Percentiles rank a stretch among this genome's conserved stretches.
These are phyloP conservation scores for Cucumis cinereus DNA, from an alignment of 306 rosid genomes.

Conservation along the genomic window DNA sequence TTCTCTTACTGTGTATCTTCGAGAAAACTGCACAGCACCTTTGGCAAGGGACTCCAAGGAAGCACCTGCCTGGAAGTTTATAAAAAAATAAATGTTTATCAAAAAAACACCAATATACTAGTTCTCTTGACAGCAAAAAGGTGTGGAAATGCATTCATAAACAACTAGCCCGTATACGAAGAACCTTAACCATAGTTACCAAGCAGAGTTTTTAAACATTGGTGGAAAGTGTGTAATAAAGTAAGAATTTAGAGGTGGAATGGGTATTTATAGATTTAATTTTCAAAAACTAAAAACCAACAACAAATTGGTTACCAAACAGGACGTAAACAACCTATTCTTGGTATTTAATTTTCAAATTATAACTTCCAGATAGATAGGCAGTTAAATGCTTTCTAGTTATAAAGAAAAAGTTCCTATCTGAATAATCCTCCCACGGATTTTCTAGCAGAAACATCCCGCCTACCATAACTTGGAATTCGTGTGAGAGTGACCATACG, in stretches of 20 bases:
- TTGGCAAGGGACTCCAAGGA: slow-evolving; percentile 95
- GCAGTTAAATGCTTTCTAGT: not conserved
- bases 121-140: not conserved
- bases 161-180: no score
- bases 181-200: not conserved
- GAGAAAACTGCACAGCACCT: slow-evolving; percentile 91
- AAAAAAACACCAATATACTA: slow-evolving; percentile 1
- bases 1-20: slow-evolving; percentile 52
- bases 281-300: no score
- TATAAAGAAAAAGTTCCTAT: not conserved
- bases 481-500: not conserved
- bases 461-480: not conserved
- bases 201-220: no score
- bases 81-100: slow-evolving; percentile 10
- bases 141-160: not conserved
- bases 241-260: no score
- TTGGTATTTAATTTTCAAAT: not conserved
- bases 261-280: no score
- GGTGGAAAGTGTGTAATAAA: no score
- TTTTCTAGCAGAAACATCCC: slow-evolving; percentile 4
- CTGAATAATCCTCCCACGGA: not conserved
- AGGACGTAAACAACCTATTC: not conserved
- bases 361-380: not conserved
- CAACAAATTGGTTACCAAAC: not conserved
- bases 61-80: slow-evolving; percentile 72